These are phyloP conservation scores for Candida adriatica DNA, from an alignment of 805 yeast species.

Conservation along the genomic window DNA sequence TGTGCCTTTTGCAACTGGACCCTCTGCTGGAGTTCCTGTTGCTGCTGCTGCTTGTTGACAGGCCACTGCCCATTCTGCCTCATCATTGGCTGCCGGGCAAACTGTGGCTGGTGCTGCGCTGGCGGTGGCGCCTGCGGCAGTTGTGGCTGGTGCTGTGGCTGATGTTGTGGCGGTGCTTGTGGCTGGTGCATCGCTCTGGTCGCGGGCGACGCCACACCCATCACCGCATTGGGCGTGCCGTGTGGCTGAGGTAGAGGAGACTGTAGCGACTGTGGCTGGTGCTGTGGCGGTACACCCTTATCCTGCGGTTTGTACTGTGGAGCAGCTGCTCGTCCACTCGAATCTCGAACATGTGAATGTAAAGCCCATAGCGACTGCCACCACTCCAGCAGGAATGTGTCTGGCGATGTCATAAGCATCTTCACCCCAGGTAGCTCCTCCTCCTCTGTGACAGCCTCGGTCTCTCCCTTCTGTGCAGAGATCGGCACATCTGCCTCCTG, in stretches of 20 bases:
- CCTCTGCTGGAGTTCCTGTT: conserved; percentile 19
- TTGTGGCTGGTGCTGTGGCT: conserved; percentile 5
- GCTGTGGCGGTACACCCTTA: no score
- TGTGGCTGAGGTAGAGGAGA: conserved; percentile 19
- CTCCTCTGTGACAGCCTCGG: conserved; percentile 7
- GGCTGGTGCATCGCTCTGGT: conserved; percentile 1
- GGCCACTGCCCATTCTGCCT: conserved; percentile 12
- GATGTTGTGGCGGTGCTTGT: conserved; percentile 1
- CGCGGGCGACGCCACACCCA: conserved; percentile 16
- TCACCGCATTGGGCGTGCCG: conserved; percentile 11
- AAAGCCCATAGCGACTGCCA: conserved; percentile 45
- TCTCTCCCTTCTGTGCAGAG: conserved; percentile 7
- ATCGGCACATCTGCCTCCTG: conserved; percentile 38
- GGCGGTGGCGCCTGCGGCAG: conserved; percentile 6
- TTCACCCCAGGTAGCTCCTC: conserved; percentile 27
- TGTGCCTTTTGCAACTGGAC: conserved; percentile 21
- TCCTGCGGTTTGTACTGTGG: no score
- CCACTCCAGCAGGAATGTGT: conserved; percentile 49
- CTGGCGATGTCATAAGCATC: conserved; percentile 36
- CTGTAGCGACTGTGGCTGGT: conserved; percentile 12
- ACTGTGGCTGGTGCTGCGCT: conserved; percentile 1
- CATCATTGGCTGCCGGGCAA: background rate
- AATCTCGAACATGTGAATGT: conserved; percentile 36
- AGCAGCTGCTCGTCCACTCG: no score
- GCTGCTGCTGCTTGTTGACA: conserved; percentile 17